phyloP scores from a whole-genome alignment of 352 stramenopile genomes.

The Globisporangium solare region DNA sequence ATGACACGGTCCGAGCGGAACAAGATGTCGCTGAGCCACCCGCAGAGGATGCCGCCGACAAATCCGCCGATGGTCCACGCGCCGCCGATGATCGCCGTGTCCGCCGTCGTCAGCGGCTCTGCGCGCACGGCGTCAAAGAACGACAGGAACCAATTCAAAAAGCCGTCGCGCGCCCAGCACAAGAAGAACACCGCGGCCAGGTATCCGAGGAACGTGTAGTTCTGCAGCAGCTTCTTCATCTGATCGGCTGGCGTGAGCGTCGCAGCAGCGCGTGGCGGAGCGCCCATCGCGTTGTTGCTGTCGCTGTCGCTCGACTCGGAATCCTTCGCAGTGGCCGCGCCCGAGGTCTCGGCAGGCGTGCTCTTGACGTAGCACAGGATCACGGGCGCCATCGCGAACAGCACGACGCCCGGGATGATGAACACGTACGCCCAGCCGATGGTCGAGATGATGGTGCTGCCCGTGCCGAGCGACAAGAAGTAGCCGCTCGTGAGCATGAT shows the following conservation, averaged over 20 bases:
- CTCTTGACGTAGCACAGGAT: conserved; percentile 56
- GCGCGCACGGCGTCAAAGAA: conserved; percentile 67
- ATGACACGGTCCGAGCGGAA: conserved; percentile 64
- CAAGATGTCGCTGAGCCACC: conserved; percentile 65
- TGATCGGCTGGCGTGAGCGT: conserved; percentile 34
- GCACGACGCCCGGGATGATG: conserved; percentile 43
- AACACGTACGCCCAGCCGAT: conserved; percentile 73
- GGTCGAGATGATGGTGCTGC: conserved; percentile 53
- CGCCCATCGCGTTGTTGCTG: conserved; percentile 12
- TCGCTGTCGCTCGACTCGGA: conserved; percentile 4
- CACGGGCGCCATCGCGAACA: conserved; percentile 52
- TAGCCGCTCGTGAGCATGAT: conserved; percentile 75
- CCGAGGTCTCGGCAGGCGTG: conserved; percentile 41
- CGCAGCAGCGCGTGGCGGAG: background rate
- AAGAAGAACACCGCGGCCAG: conserved; percentile 67
- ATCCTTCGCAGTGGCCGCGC: conserved; percentile 15
- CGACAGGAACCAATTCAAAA: conserved; percentile 76
- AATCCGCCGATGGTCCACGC: conserved; percentile 76
- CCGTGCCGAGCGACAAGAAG: conserved; percentile 62
- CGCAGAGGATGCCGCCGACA: conserved; percentile 61
- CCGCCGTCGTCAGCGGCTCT: conserved; percentile 32
- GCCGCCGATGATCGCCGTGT: conserved; percentile 62
- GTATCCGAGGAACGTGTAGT: conserved; percentile 66
- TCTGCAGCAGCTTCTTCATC: conserved; percentile 49
- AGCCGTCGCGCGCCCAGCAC: conserved; percentile 60